Base-by-base conservation (phyloP, 1,284 basidiomycete genomes). In the Xerocomus amazonicus region DNA sequence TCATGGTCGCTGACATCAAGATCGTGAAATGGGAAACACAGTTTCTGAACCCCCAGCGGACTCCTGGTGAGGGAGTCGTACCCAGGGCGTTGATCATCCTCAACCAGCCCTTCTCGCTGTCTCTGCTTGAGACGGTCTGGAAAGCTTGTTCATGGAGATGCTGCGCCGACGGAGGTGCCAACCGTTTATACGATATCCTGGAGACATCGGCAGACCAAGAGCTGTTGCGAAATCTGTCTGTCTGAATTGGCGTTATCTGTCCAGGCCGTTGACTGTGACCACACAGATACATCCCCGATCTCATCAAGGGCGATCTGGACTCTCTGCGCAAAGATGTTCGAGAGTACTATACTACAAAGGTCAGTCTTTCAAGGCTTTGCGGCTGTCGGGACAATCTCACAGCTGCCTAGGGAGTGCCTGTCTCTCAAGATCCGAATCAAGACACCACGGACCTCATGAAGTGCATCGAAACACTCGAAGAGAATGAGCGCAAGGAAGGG, bases 81-180 rank as follows among this genome's bases (percentile, higher is more conserved):
- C 49, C 33, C 19, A 59, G 73, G 51, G 90, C 87, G 0, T 73
- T 96, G 50, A 84, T 97, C 59, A 84, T 97, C 56, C 79, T 97
- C 51, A 96, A 97, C 66, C 91, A 94, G 56, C 88, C 91, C 0
- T 92, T 95, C 62, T 81, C 81, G 9, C 59, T 69, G 10, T 60
- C 72, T 12, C 76, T 94, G 34, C 76, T 96, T 41, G 61, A 71
- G 13, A 76, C 77, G 9, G 68, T 93, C 4, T 97, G 94, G 93
- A 61, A 70, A 6, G 72, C 82, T 4, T 79, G 81, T 56, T 53
- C 71, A 59, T 85, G 77, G 81, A 76, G 70, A 53, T 80, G 74
- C 51, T 99, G 95, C 66, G 96, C 96, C 0, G 96, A 98, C 62
- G 96, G 96, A 14, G 96, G 94, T 38, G 92, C 91, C 2, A 99